Evolutionary conservation across 768 basidiomycete species (phyloP), one percentile per base, ranked within the genome.

Genomic region (Baorangia bicolor): DNA sequence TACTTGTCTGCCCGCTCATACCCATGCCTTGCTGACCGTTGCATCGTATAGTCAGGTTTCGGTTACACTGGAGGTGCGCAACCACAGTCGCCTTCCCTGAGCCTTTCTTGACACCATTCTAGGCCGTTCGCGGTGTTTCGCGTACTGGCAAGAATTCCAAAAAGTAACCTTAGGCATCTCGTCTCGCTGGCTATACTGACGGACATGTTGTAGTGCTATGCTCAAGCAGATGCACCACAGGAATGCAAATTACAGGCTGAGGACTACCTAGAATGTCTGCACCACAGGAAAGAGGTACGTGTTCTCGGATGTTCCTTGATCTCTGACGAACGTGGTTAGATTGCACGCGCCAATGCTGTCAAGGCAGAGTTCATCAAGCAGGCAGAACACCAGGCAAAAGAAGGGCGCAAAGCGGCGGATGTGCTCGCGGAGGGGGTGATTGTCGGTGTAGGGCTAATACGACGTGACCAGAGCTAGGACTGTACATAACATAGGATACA

Each of bases 191-290:
- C 61, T 27, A 47, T 45, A 35, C 34, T 61, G 38, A 67, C 47
- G 55, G 25, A 11, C 18, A 18, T 8, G 44, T 11, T 56, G 23
- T 57, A 95, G 91, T 98, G 94, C 74, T 97, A 95, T 69, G 87
- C 88, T 6, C 78, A 82, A 55, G 82, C 93, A 37, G 90, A 94
- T 64, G 76, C 76, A 43, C 94, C 94, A 0, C 72, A 73, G 46
- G 77, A 88, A 64, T 98, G 95, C 72, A 77, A 78, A 16, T 73
- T 80, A 16, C 85, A 84, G 57, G 83, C 82, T 48, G 89, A 88
- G 59, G 94, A 96, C 72, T 98, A 98, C 74, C 68, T 95, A 52
- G 93, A 95, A 70, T 97, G 95, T 71, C 74, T 98, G 54, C 94
- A 96, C 70, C 85, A 87, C 67, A 84, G 82, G 27, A 89, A 94